Base-by-base conservation (phyloP, 768 basidiomycete genomes). In the Hortiboletus flavorubellus region DNA sequence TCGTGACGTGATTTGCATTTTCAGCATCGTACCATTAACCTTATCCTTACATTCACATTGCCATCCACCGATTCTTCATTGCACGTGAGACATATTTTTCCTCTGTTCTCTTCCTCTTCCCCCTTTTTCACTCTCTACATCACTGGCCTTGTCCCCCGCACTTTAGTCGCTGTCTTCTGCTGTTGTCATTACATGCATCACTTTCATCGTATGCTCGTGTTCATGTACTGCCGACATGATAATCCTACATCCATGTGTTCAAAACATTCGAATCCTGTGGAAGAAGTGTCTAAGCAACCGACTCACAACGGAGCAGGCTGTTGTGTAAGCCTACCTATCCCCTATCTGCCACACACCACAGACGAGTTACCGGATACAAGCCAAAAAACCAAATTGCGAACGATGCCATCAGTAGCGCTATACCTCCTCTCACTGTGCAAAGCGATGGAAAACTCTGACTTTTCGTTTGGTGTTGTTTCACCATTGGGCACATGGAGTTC, bases 11-110 rank as follows among this genome's bases (percentile, higher is more conserved):
- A 31, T 29, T 48, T 41, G 46, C 59, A 58, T 58, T 48, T 59
- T 37, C 40, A 51, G 61, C 61, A 61, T 63, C 61, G 48, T 59
- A 61, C 35, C 42, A 49, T 35, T 62, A 61, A 61, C 44, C 4
- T 61, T 61, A 63, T 59, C 43, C 21, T 50, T 58, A 21, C 51
- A 58, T 49, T 30, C 8, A 40, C 51, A 45, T 46, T 35, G 29
- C 1, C 55, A 42, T 33, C 11, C 31, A 49, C 49, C 41, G 40
- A 33, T 34, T 42, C 10, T 53, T 42, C 39, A 52, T 16, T 21
- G 31, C 53, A 46, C 41, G 8, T 23, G 35, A 59, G 29, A 15
- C 31, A 50, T 18, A 3, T 45, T 33, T n/a, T 57, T 10, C 9
- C 15, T 31, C 1, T 6, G 4, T 11, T 18, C 8, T 5, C 5